Evolutionary conservation across 164 flowering plant genomes (phyloP).

Genomic region (Echeveria elegans): DNA sequence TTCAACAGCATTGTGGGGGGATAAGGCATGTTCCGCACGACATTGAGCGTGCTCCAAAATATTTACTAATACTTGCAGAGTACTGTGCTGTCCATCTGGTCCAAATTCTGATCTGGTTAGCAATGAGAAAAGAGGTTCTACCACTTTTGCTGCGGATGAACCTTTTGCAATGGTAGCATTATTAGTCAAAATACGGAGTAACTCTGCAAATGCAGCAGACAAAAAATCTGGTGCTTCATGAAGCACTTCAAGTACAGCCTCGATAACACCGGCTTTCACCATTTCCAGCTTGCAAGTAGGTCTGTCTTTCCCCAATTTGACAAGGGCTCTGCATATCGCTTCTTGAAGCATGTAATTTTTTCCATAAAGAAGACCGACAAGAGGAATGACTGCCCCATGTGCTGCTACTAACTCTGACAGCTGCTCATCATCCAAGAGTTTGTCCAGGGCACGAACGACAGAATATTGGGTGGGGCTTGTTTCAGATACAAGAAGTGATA

Average conservation of each 20-base stretch:
- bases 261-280: conserved; percentile 93
- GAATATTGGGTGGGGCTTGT: conserved; percentile 81
- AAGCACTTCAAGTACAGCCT: conserved; percentile 73
- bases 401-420: conserved; percentile 97
- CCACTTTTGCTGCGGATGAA: conserved; percentile 86
- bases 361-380: conserved; percentile 88
- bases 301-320: conserved; percentile 94
- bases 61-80: conserved; percentile 89
- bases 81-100: conserved; percentile 90
- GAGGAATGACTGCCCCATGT: conserved; percentile 91
- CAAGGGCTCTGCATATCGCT: conserved; percentile 76
- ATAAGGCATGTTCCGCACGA: conserved; percentile 60
- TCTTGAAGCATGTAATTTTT: conserved; percentile 74
- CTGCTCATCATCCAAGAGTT: conserved; percentile 86
- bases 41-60: conserved; percentile 90
- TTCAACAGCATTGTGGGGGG: conserved; percentile 71
- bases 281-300: conserved; percentile 96
- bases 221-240: conserved; percentile 96
- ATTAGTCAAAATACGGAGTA: conserved; percentile 86
- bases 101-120: conserved; percentile 71
- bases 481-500: conserved; percentile 81
- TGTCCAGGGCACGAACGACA: conserved; percentile 83
- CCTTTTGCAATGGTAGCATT: conserved; percentile 91
- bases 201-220: conserved; percentile 78
- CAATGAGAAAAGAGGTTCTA: conserved; percentile 78